Percentiles rank a stretch among this genome's conserved stretches.
Conservation (phyloP, 2,329 filamentous ascomycete species). For the Pestalotiopsis sp. region DNA sequence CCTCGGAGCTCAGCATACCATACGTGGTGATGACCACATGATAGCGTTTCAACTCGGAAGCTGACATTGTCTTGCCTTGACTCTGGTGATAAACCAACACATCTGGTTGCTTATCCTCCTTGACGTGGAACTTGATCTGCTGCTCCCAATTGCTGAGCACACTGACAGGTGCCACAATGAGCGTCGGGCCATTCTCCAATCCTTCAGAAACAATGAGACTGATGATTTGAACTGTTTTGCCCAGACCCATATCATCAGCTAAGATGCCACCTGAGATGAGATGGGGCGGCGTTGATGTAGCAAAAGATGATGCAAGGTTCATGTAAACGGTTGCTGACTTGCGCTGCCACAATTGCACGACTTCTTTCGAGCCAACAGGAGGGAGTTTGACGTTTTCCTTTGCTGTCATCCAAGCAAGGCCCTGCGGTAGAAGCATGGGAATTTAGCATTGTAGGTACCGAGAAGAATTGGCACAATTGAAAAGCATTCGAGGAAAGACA, state of each 20-base stretch:
- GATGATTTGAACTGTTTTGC: constrained; percentile 87
- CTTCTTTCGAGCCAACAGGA: constrained; percentile 55
- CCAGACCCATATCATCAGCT: constrained; percentile 91
- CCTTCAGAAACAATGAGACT: constrained; percentile 68
- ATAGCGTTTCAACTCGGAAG: constrained; percentile 62
- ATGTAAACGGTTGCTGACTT: constrained; percentile 49
- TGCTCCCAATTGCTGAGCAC: constrained; percentile 92
- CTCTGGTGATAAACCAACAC: constrained; percentile 76
- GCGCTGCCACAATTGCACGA: constrained; percentile 80
- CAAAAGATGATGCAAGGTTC: constrained; percentile 75
- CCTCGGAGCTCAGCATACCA: constrained; percentile 73
- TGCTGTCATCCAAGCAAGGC: constrained; percentile 78
- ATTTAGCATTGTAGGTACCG: constrained; percentile 12
- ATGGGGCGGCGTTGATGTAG: constrained; percentile 56
- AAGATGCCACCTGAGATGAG: constrained; percentile 83
- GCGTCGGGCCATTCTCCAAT: constrained; percentile 60
- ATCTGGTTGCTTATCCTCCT: constrained; percentile 61
- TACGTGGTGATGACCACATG: constrained; percentile 87
- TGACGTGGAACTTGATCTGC: constrained; percentile 75
- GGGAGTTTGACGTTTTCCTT: constrained; percentile 76
- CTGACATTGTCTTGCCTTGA: constrained; percentile 47
- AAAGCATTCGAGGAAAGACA: not conserved
- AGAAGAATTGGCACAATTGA: not conserved
- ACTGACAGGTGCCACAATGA: constrained; percentile 81
- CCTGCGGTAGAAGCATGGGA: constrained; percentile 48